Percentiles rank a stretch among this genome's conserved stretches.
These are phyloP conservation scores for Phyllosticta citribraziliensis DNA, from an alignment of 2,329 filamentous ascomycete species.

Conservation along the genomic window DNA sequence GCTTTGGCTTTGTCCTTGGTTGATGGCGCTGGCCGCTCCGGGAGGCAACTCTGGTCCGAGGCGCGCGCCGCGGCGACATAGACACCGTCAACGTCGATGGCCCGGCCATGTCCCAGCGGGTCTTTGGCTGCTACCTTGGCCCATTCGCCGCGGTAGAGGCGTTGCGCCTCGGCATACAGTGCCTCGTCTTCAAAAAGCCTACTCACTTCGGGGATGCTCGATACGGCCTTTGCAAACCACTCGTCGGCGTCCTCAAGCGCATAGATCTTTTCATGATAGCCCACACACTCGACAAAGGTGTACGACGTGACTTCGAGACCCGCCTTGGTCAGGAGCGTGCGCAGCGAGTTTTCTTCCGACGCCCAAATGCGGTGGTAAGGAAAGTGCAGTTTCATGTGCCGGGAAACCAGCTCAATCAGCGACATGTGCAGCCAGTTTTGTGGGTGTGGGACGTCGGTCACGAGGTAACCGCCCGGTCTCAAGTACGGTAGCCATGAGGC, in stretches of 20 bases:
- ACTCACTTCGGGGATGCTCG: neutral
- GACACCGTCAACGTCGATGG: neutral
- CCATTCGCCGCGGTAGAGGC: neutral
- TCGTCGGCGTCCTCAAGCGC: neutral
- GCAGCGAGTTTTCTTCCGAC: conserved; percentile 22
- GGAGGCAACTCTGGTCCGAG: neutral
- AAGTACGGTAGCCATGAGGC: conserved; percentile 29
- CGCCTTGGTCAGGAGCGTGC: conserved; percentile 15
- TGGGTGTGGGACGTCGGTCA: conserved; percentile 31
- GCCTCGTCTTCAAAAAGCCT: neutral
- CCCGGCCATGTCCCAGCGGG: neutral
- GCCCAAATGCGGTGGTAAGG: conserved; percentile 30
- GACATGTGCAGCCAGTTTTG: conserved; percentile 28
- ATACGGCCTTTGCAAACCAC: neutral
- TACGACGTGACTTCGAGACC: neutral
- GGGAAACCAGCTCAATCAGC: conserved; percentile 27
- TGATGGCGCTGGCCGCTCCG: neutral
- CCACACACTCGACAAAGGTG: neutral
- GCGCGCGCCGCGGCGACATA: neutral
- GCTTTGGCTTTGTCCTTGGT: neutral
- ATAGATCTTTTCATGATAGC: neutral
- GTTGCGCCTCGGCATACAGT: neutral
- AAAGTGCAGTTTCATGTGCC: conserved; percentile 22
- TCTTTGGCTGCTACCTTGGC: neutral
- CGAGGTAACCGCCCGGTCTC: conserved; percentile 31